Percentiles rank a stretch among this genome's conserved stretches.
Evolutionary conservation across 176 grass and related monocot species (phyloP).

Genomic region (Rhynchospora pubera): DNA sequence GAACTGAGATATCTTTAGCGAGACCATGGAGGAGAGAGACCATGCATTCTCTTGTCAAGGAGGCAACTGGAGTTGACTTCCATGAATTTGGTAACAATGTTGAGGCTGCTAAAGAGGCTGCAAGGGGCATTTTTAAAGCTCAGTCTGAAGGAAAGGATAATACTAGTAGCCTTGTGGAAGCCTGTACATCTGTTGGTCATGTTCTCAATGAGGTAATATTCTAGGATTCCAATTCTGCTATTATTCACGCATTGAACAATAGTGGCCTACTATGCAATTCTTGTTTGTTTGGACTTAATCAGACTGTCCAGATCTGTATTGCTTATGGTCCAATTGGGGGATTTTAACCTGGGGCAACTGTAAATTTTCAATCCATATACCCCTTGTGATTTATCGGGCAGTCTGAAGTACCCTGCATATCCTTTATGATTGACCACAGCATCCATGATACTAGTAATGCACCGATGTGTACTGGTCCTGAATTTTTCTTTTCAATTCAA

Average conservation of each 20-base stretch:
- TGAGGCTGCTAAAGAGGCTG: constrained; percentile 61
- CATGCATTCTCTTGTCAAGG: constrained; percentile 96
- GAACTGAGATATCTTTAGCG: constrained; percentile 80
- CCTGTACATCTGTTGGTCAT: constrained; percentile 81
- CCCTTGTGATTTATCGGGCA: background rate
- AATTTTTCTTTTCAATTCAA: no score
- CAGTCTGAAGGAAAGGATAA: constrained; percentile 31
- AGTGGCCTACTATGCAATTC: background rate
- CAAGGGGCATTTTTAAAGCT: constrained; percentile 38
- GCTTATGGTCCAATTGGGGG: background rate
- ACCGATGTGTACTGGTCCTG: no score
- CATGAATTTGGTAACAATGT: constrained; percentile 45
- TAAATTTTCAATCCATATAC: background rate
- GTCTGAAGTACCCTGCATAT: background rate
- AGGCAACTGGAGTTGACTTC: constrained; percentile 83
- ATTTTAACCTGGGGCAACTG: background rate
- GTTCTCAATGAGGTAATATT: constrained; percentile 75
- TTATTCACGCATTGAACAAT: constrained; percentile 1
- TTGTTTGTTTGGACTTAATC: background rate
- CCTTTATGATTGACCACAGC: background rate
- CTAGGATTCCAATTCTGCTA: background rate
- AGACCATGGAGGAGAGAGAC: constrained; percentile 92
- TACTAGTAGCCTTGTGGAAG: constrained; percentile 42
- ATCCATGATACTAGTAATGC: background rate
- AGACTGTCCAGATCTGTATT: background rate